These are phyloP conservation scores for Closterium sp. DNA, from an alignment of 139 green algal genomes.

Conservation along the genomic window DNA sequence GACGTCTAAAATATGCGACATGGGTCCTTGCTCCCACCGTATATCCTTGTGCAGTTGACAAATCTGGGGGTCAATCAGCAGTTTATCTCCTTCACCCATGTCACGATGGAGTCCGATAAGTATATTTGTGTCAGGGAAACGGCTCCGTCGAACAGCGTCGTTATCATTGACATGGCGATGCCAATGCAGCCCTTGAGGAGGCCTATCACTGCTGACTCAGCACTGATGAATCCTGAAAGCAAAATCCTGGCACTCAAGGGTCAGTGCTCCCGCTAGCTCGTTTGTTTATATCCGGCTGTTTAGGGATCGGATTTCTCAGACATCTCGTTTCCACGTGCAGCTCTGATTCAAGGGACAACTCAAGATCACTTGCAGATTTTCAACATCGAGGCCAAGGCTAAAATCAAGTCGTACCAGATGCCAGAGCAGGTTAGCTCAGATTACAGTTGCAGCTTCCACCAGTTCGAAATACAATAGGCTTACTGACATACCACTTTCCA, in stretches of 20 bases:
- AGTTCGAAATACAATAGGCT: not conserved
- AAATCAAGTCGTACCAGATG: slow-evolving; percentile 95
- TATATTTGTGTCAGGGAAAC: slow-evolving; percentile 96
- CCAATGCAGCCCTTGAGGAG: slow-evolving; percentile 75
- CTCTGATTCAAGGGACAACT: slow-evolving; percentile 50
- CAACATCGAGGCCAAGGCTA: slow-evolving; percentile 97
- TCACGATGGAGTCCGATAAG: slow-evolving; percentile 96
- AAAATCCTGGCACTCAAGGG: slow-evolving; percentile 95
- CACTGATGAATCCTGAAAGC: slow-evolving; percentile 89
- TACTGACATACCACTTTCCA: not conserved
- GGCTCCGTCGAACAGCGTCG: slow-evolving; percentile 60
- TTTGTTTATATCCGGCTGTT: not conserved
- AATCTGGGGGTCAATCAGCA: slow-evolving; percentile 82
- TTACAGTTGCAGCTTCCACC: not conserved
- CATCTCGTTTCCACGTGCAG: slow-evolving; percentile 14
- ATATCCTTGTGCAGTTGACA: slow-evolving; percentile 72
- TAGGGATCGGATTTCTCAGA: not conserved
- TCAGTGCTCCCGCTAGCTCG: slow-evolving; percentile 6
- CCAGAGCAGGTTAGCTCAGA: slow-evolving; percentile 64
- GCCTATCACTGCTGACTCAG: slow-evolving; percentile 94
- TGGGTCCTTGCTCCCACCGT: not conserved
- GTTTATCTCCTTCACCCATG: slow-evolving; percentile 96
- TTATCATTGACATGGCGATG: slow-evolving; percentile 89
- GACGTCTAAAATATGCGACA: slow-evolving; percentile 10
- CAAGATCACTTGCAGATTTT: slow-evolving; percentile 91